phyloP scores from a whole-genome alignment of 169 alveolate genomes.

The Eimeria praecox region DNA sequence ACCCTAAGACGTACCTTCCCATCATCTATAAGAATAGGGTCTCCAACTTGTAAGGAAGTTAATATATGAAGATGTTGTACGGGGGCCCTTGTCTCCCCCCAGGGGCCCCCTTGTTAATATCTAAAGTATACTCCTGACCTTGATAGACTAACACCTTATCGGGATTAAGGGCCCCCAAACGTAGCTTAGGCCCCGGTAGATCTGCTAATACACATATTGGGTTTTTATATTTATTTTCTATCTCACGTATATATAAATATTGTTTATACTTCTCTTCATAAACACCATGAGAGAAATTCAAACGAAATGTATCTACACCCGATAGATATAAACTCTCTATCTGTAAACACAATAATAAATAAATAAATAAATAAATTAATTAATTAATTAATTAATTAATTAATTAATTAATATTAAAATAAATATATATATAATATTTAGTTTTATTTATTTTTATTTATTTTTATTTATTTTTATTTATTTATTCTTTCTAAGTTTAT shows the following conservation, averaged over 20 bases:
- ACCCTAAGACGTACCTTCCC: constrained; percentile 96
- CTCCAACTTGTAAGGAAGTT: constrained; percentile 95
- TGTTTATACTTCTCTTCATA: constrained; percentile 94
- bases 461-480: no score
- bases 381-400: no score
- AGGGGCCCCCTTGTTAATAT: constrained; percentile 93
- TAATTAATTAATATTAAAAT: no score
- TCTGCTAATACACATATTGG: constrained; percentile 84
- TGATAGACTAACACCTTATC: constrained; percentile 89
- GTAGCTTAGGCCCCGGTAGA: constrained; percentile 98
- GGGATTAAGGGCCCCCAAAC: constrained; percentile 95
- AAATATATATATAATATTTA: no score
- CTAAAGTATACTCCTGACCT: constrained; percentile 94
- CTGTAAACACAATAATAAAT: neutral
- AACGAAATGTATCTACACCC: constrained; percentile 98
- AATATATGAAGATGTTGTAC: constrained; percentile 95
- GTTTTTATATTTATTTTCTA: constrained; percentile 84
- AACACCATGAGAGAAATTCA: constrained; percentile 98
- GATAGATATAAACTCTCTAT: constrained; percentile 84
- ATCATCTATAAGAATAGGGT: constrained; percentile 96
- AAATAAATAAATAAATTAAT: neutral
- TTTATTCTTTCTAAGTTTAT: no score
- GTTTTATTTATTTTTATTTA: no score
- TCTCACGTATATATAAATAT: constrained; percentile 89
- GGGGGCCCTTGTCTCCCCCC: constrained; percentile 92